phyloP scores from a whole-genome alignment of 2,329 filamentous ascomycete genomes.

The Aureobasidium vineae region DNA sequence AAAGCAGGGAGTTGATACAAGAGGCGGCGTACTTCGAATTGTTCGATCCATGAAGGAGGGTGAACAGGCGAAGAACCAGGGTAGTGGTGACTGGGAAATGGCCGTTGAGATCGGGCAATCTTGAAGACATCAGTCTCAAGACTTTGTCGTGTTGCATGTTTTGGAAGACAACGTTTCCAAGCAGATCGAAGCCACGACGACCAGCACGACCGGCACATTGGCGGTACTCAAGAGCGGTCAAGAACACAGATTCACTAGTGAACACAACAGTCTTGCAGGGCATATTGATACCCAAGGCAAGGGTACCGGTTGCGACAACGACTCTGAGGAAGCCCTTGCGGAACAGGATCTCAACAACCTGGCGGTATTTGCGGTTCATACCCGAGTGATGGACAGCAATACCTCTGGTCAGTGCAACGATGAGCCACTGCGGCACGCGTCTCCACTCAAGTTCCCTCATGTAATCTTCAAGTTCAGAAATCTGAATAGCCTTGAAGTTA shows the following conservation, averaged over 20 bases:
- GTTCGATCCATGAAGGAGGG: slow-evolving; percentile 64
- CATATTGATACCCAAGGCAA: slow-evolving; percentile 79
- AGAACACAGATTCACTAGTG: slow-evolving; percentile 67
- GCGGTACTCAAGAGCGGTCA: slow-evolving; percentile 73
- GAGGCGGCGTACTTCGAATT: slow-evolving; percentile 61
- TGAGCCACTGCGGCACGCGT: slow-evolving; percentile 53
- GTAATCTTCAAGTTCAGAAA: slow-evolving; percentile 58
- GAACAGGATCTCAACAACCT: slow-evolving; percentile 71
- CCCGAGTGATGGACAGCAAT: slow-evolving; percentile 76
- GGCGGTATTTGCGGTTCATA: slow-evolving; percentile 74
- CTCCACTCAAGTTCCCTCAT: slow-evolving; percentile 54
- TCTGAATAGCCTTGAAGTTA: slow-evolving; percentile 57
- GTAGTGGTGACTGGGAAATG: slow-evolving; percentile 77
- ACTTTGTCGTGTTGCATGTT: slow-evolving; percentile 61
- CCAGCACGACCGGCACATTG: slow-evolving; percentile 76
- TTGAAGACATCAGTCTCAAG: slow-evolving; percentile 67
- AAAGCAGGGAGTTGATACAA: slow-evolving; percentile 65
- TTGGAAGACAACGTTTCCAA: slow-evolving; percentile 80
- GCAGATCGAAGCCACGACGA: slow-evolving; percentile 73
- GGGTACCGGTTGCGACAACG: slow-evolving; percentile 72
- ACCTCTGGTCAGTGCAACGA: slow-evolving; percentile 63
- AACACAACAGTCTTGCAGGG: slow-evolving; percentile 81
- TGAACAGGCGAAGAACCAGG: slow-evolving; percentile 66
- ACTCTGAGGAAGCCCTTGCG: slow-evolving; percentile 68
- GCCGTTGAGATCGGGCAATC: slow-evolving; percentile 69